A percentile compares a stretch with the other conserved stretches of the same genome.
phyloP scores from a whole-genome alignment of 1,284 basidiomycete genomes.

The Trichosporon sp. region DNA sequence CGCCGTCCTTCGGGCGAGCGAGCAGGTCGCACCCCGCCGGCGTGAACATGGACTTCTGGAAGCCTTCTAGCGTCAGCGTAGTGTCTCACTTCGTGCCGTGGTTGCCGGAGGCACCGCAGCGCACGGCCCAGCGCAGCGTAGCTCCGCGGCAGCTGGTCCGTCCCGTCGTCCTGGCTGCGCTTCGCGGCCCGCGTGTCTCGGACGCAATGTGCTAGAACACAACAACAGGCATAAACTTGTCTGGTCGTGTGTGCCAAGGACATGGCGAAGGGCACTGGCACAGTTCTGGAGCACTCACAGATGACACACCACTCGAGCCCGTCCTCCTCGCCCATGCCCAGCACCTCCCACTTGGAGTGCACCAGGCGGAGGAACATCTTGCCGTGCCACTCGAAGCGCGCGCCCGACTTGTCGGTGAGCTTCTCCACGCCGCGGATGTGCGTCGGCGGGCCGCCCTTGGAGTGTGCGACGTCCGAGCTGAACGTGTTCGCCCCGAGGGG shows the following conservation, averaged over 20 bases:
- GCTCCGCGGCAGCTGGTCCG: background rate
- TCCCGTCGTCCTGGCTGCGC: background rate
- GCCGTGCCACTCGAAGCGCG: constrained; percentile 55
- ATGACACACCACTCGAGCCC: constrained; percentile 53
- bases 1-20: constrained; percentile 30
- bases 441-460: background rate
- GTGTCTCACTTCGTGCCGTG: background rate
- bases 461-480: constrained; percentile 11
- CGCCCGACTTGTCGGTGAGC: constrained; percentile 29
- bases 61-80: constrained; percentile 36
- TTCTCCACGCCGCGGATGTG: constrained; percentile 49
- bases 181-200: too few relatives aligned
- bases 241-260: too few relatives aligned
- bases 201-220: background rate
- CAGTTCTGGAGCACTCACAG: constrained; percentile 33
- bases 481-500: background rate
- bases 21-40: constrained; percentile 56
- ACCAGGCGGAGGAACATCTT: constrained; percentile 52
- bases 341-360: constrained; percentile 55
- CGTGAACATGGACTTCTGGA: constrained; percentile 57
- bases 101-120: background rate
- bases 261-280: too few relatives aligned
- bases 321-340: constrained; percentile 47
- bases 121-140: background rate
- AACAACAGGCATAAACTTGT: too few relatives aligned